These are phyloP conservation scores for Hanseniaspora taiwanica DNA, from an alignment of 805 yeast species.

Conservation along the genomic window DNA sequence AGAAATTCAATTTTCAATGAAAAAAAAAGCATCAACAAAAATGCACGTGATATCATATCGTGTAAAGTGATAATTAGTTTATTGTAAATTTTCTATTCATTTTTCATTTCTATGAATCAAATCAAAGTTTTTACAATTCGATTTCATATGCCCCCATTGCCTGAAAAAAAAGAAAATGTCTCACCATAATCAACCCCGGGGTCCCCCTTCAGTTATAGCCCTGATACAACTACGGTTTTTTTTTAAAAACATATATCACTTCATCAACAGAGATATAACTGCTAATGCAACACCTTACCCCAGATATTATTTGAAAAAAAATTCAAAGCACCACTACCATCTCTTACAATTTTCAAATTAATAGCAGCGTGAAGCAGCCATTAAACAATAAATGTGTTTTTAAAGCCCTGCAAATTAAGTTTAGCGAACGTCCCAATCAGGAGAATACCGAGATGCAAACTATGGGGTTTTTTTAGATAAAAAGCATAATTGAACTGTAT, in stretches of 20 bases:
- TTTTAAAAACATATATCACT: slow-evolving; percentile 47
- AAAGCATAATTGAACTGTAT: slow-evolving; percentile 50
- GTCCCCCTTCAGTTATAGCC: too few species aligned
- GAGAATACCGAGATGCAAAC: too few species aligned
- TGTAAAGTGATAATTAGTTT: too few species aligned
- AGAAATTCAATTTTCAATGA: too few species aligned
- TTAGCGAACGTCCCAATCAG: slow-evolving; percentile 4
- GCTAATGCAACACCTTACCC: slow-evolving; percentile 8
- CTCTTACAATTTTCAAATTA: slow-evolving; percentile 10
- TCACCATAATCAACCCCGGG: too few species aligned
- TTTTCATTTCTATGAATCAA: too few species aligned
- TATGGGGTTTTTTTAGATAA: slow-evolving; percentile 36
- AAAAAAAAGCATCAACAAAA: slow-evolving; percentile 1
- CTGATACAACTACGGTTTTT: slow-evolving; percentile 25
- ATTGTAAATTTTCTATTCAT: too few species aligned
- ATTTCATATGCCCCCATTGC: too few species aligned
- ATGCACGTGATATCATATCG: background rate
- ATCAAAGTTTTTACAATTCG: too few species aligned
- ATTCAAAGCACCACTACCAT: background rate
- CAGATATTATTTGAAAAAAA: slow-evolving; percentile 8
- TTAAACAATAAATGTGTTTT: slow-evolving; percentile 1
- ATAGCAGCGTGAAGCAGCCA: slow-evolving; percentile 16
- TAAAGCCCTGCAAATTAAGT: slow-evolving; percentile 1
- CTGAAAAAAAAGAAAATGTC: too few species aligned
- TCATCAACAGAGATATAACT: slow-evolving; percentile 62